phyloP scores from a whole-genome alignment of 2,329 filamentous ascomycete genomes.

The Aspergillus brunneoviolaceus region DNA sequence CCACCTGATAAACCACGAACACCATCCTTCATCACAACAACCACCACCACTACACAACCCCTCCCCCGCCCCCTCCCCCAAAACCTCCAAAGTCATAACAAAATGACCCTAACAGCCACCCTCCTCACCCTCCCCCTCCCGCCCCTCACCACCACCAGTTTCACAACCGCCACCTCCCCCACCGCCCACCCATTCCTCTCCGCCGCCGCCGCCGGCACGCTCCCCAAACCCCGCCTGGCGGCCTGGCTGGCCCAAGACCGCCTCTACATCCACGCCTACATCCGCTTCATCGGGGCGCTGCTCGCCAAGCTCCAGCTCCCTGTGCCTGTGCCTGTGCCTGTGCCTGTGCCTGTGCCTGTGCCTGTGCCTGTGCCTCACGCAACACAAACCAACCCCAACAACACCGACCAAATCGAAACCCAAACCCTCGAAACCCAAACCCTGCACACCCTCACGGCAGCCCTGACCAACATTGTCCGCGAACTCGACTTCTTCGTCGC shows the following conservation, averaged over 20 bases:
- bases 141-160: constrained; percentile 39
- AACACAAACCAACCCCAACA: constrained; percentile 29
- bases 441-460: constrained; percentile 62
- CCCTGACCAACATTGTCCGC: constrained; percentile 64
- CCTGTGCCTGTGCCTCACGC: constrained; percentile 42
- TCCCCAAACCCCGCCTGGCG: constrained; percentile 57
- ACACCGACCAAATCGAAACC: background rate
- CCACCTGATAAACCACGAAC: background rate
- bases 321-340: constrained; percentile 24
- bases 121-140: constrained; percentile 51
- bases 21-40: too few species aligned
- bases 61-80: too few species aligned
- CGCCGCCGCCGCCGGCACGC: constrained; percentile 62
- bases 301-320: constrained; percentile 60
- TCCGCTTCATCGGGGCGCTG: constrained; percentile 65
- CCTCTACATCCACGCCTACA: constrained; percentile 69
- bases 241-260: constrained; percentile 72
- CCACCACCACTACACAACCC: too few species aligned
- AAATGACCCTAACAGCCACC: constrained; percentile 53
- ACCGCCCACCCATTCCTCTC: constrained; percentile 67
- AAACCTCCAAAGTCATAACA: background rate
- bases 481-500: constrained; percentile 69
- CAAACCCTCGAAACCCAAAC: constrained; percentile 53
- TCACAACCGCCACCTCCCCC: constrained; percentile 39
- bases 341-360: constrained; percentile 39